Conservation (phyloP, 1,139 yeast genomes). For the Nakaseomyces sp. region DNA sequence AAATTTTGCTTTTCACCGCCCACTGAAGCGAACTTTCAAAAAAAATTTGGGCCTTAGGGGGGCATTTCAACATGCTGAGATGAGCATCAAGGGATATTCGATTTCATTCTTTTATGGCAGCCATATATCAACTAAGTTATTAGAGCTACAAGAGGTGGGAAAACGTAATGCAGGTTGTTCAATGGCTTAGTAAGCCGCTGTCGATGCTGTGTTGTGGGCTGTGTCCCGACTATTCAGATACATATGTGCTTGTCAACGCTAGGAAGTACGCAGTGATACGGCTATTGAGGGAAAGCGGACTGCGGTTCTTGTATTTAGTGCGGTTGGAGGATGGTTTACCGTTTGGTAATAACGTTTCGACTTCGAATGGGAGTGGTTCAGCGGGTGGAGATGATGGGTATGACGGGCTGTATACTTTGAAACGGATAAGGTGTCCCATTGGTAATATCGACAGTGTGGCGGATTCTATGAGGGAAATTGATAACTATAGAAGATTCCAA, state of each 20-base stretch:
- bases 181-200: constrained; percentile 1
- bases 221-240: constrained; percentile 6
- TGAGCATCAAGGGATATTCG: too few relatives aligned
- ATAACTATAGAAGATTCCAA: constrained; percentile 61
- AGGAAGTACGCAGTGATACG: constrained; percentile 39
- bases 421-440: constrained; percentile 80
- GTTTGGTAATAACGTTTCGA: not conserved
- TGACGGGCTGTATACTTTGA: constrained; percentile 54
- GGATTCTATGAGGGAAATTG: constrained; percentile 67
- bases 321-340: constrained; percentile 31
- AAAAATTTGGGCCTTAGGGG: too few relatives aligned
- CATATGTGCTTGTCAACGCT: constrained; percentile 25
- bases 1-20: too few relatives aligned
- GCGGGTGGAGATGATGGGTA: constrained; percentile 31
- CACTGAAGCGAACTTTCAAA: too few relatives aligned
- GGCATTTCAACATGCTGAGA: too few relatives aligned
- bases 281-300: constrained; percentile 83
- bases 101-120: too few relatives aligned
- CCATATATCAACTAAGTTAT: too few relatives aligned
- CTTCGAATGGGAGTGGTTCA: constrained; percentile 17
- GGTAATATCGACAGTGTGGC: constrained; percentile 63
- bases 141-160: too few relatives aligned
- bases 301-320: constrained; percentile 81
- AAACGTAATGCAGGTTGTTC: not conserved
- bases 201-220: constrained; percentile 5